These are phyloP conservation scores for Paracoccidioides brasiliensis DNA, from an alignment of 2,329 filamentous ascomycete species.

Conservation along the genomic window DNA sequence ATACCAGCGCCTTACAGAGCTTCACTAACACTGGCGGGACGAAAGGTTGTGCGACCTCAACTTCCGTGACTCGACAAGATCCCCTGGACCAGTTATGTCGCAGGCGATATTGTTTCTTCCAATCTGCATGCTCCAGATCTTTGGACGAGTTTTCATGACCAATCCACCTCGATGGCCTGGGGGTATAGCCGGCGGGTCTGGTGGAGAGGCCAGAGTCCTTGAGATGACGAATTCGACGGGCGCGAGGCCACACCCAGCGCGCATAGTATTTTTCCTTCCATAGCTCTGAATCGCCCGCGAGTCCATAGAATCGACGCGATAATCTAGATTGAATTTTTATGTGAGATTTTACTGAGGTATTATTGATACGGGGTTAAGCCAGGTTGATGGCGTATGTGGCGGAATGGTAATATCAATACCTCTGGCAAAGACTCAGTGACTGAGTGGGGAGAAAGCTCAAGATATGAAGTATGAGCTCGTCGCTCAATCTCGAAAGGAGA, in stretches of 20 bases:
- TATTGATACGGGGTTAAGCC: too few relatives aligned
- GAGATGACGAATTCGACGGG: slow-evolving; percentile 59
- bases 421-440: slow-evolving; percentile 52
- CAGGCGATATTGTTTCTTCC: slow-evolving; percentile 81
- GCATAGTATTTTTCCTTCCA: slow-evolving; percentile 86
- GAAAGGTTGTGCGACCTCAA: slow-evolving; percentile 46
- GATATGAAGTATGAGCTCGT: slow-evolving; percentile 78
- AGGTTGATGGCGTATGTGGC: neutral
- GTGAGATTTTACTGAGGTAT: neutral
- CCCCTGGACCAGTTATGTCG: slow-evolving; percentile 85
- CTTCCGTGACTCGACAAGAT: slow-evolving; percentile 64
- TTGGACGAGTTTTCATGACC: slow-evolving; percentile 46
- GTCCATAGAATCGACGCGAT: slow-evolving; percentile 60
- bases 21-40: slow-evolving; percentile 58
- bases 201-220: slow-evolving; percentile 26
- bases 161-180: slow-evolving; percentile 47
- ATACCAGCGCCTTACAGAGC: slow-evolving; percentile 60
- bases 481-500: slow-evolving; percentile 59
- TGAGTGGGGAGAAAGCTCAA: slow-evolving; percentile 60
- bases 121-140: slow-evolving; percentile 46
- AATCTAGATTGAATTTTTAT: slow-evolving; percentile 11
- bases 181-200: slow-evolving; percentile 34
- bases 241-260: slow-evolving; percentile 72
- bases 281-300: slow-evolving; percentile 70
- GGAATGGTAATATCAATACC: slow-evolving; percentile 28